phyloP scores from a whole-genome alignment of 345 rosid genomes.

The Camelina sativa region DNA sequence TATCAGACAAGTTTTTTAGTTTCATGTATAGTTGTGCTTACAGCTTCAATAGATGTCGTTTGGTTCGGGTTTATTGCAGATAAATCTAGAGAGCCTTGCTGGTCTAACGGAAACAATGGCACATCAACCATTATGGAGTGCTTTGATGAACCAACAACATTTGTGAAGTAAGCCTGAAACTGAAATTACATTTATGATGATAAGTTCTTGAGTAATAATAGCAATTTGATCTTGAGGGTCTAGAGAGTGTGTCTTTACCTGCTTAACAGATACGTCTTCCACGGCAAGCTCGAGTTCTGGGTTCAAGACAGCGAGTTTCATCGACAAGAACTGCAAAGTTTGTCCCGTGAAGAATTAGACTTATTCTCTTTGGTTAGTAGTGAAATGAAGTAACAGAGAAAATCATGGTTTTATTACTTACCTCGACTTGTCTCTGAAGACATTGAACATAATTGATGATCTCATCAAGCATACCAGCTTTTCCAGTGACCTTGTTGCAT shows the following conservation, averaged over 20 bases:
- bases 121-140: constrained; percentile 44
- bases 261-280: constrained; percentile 48
- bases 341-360: constrained; percentile 19
- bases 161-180: constrained; percentile 52
- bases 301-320: constrained; percentile 74
- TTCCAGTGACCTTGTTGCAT: constrained; percentile 63
- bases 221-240: neutral
- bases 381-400: constrained; percentile 11
- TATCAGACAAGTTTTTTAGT: neutral
- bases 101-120: constrained; percentile 44
- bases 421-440: constrained; percentile 83
- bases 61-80: constrained; percentile 37
- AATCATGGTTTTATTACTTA: constrained; percentile 38
- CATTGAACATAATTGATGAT: constrained; percentile 79
- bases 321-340: constrained; percentile 70
- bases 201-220: neutral
- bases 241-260: constrained; percentile 44
- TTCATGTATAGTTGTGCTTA: constrained; percentile 35
- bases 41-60: constrained; percentile 27
- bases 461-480: constrained; percentile 85
- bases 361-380: neutral
- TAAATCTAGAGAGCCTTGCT: constrained; percentile 43
- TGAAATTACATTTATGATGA: constrained; percentile 18
- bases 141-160: constrained; percentile 39
- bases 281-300: constrained; percentile 54